Base-by-base conservation (phyloP, 352 stramenopile genomes). In the Phytophthora cryptogea region DNA sequence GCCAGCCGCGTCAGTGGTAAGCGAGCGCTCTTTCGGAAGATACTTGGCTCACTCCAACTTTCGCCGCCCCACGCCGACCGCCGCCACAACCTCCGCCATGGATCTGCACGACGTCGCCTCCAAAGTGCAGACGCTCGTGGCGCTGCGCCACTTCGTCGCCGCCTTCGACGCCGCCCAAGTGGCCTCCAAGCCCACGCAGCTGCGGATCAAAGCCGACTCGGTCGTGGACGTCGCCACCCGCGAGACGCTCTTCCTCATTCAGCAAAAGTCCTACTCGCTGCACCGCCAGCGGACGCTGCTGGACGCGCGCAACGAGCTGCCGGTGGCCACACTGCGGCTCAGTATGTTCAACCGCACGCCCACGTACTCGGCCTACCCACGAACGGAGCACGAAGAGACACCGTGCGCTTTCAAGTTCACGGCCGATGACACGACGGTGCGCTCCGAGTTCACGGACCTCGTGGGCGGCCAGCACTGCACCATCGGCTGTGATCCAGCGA, bases 381-480 rank as follows among this genome's bases (percentile, higher is more conserved):
- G 61, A 31, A 78, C 70, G 47, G 70, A 78, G 59, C 57, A 72
- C 51, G 70, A 78, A 42, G 66, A 78, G 42, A 68, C 66, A 27
- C 69, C 69, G 31, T 73, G 51, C 49, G 48, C 49, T 9, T 78
- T 75, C 54, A 68, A 70, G 45, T 78, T 78, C 58, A 71, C 60
- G 16, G 50, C 58, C 9, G 66, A 72, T 13, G 56, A 60, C 33
- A 67, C 48, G 9, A 66, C 44, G 4, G 51, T 70, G 33, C 69
- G 65, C 45, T 66, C 67, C 27, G 57, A 74, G 56, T 78, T 78
- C 53, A 63, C 53, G 40, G 69, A 75, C 40, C 65, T 78, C 2
- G 69, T 78, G 48, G 62, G 59, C 39, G 57, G 59, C 27, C 55
- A 71, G 45, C 66, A 66, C 37, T 72, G 61, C 40, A 66, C 61